A percentile compares a stretch with the other conserved stretches of the same genome.
phyloP scores from a whole-genome alignment of 768 basidiomycete genomes.

The Boletellus ananas region DNA sequence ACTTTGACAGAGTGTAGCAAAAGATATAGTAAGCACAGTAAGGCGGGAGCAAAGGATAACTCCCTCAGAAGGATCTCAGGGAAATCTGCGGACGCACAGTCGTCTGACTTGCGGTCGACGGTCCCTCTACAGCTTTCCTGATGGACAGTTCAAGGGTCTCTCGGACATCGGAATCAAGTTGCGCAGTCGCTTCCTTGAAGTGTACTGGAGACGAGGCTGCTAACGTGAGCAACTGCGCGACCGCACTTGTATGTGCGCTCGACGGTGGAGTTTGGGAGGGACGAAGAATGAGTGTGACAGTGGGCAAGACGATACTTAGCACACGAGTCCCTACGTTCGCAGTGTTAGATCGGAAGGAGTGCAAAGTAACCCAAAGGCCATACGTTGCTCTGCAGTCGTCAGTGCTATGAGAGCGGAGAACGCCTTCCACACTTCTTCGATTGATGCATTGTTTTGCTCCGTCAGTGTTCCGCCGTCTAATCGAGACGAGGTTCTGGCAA shows the following conservation, averaged over 20 bases:
- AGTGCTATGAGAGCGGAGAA: conserved; percentile 61
- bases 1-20: too few species aligned
- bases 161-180: conserved; percentile 53
- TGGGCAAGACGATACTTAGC: conserved; percentile 71
- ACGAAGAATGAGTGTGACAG: conserved; percentile 65
- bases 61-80: conserved; percentile 59
- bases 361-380: conserved; percentile 25
- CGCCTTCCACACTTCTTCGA: conserved; percentile 81
- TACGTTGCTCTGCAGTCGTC: conserved; percentile 59
- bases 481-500: conserved; percentile 63
- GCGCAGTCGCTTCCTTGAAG: conserved; percentile 82
- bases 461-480: conserved; percentile 54
- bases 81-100: conserved; percentile 74
- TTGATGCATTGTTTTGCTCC: conserved; percentile 55
- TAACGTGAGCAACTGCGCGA: conserved; percentile 65
- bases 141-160: conserved; percentile 74
- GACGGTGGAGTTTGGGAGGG: conserved; percentile 41
- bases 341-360: conserved; percentile 10
- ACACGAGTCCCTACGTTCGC: conserved; percentile 53
- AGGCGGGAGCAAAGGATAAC: not conserved
- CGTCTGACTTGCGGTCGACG: conserved; percentile 32
- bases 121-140: conserved; percentile 64
- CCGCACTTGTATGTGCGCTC: conserved; percentile 52
- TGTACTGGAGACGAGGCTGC: conserved; percentile 67
- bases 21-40: not conserved